A percentile compares a stretch with the other conserved stretches of the same genome.
phyloP scores from a whole-genome alignment of 805 yeast species.

The Pichia membranifaciens region DNA sequence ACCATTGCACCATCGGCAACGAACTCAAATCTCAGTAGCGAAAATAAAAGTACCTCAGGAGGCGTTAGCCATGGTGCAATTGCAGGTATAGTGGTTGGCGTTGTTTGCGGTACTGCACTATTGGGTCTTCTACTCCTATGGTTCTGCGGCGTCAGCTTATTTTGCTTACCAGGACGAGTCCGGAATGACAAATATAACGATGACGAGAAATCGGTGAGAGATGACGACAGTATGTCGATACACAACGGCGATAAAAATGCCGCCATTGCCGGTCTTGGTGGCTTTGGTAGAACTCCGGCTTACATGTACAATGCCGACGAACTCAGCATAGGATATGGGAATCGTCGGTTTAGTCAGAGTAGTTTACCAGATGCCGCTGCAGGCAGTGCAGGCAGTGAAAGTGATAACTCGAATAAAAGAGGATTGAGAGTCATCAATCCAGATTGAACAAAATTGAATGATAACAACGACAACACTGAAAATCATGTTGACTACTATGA shows the following conservation, averaged over 20 bases:
- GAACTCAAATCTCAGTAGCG: conserved; percentile 11
- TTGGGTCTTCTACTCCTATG: conserved; percentile 17
- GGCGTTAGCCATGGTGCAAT: conserved; percentile 29
- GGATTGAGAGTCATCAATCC: conserved; percentile 32
- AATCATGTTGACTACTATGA: neutral
- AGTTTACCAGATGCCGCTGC: conserved; percentile 32
- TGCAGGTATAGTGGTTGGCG: conserved; percentile 33
- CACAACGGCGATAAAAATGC: conserved; percentile 2
- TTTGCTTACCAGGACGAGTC: conserved; percentile 20
- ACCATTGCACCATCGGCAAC: conserved; percentile 6
- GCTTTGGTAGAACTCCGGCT: conserved; percentile 12
- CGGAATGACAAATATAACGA: conserved; percentile 16
- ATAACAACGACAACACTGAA: neutral
- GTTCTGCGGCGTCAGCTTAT: conserved; percentile 11
- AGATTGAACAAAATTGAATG: conserved; percentile 23
- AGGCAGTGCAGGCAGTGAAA: conserved; percentile 13
- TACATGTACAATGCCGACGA: conserved; percentile 16
- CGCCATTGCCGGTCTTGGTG: conserved; percentile 6
- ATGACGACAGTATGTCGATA: conserved; percentile 7
- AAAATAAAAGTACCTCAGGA: neutral
- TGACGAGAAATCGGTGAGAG: conserved; percentile 18
- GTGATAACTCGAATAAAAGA: conserved; percentile 10
- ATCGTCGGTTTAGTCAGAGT: conserved; percentile 31
- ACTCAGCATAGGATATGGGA: conserved; percentile 15
- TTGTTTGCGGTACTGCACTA: conserved; percentile 23